Base-by-base conservation (phyloP, 306 rosid species). In the Sphenostylis stenocarpa region DNA sequence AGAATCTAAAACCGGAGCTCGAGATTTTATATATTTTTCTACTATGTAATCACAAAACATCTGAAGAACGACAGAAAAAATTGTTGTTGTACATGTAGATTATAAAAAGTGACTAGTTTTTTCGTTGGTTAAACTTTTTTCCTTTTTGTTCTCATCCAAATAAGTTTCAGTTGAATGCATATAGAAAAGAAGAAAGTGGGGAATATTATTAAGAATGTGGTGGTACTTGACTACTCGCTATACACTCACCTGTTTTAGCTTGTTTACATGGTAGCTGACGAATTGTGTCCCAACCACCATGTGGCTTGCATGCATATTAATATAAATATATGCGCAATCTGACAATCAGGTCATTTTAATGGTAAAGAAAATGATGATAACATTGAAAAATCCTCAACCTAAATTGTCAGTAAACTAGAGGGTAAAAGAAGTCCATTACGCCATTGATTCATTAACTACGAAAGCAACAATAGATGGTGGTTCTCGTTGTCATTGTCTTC, bases 371-470 rank as follows among this genome's bases (percentile, higher is more conserved):
- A 68, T 29, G 14, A 39, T 48, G 45, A 41, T 73, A 84, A 53
- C n/a, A 57, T 70, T 55, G 81, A 62, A 80, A 69, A 84, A 19
- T 76, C 41, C 63, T 49, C 77, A 45, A 38, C 79, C 44, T 55
- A 10, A 41, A 41, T 61, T 39, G 23, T 76, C 66, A 76, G 49
- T 82, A 17, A n/a, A 47, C 49, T 21, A 72, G 17, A 65, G 29
- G 28, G 48, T 24, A 77, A 77, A 24, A 63, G 26, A 77, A 52
- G 67, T 78, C 73, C 73, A 11, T 65, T 66, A 82, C 76, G 76
- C 61, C 48, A 82, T 66, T 47, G 67, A 73, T 73, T 73, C 79
- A 78, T 62, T 61, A 17, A 74, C 67, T 15, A 29, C 1, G 72
- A 84, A 72, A 81, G 72, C 72, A 69, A 78, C 63, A 44, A 0